Evolutionary conservation across 1,284 basidiomycete genomes (phyloP), one percentile per base, ranked within the genome.

Genomic region (Rhodotorula sp.): DNA sequence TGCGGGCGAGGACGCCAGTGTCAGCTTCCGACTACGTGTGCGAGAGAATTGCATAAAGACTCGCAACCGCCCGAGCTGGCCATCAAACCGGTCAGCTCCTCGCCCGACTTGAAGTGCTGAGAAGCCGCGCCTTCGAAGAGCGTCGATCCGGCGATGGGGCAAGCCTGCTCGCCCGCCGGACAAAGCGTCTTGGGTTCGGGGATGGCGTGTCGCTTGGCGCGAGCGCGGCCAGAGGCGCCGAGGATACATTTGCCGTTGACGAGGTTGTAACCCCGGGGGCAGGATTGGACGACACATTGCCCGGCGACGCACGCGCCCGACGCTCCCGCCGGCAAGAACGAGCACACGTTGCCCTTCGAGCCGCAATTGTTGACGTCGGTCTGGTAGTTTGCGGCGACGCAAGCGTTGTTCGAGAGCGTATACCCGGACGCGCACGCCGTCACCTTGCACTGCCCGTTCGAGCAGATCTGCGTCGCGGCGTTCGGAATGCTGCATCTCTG

Each of bases 31-130:
- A 54, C 3, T 23, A 54, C 23, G 28, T n/a, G n/a, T 15, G 23
- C 12, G 19, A 7, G 47, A 38, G 6, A 31, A 34, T 10, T 3
- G 38, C 38, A 43, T 43, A 10, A 43, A 31, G 38, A 66, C 68
- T 83, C 81, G 78, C 79, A 83, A 26, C 74, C 75, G 5, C 76
- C 76, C 8, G 43, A 43, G 47, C 66, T 49, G 10, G 50, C 49
- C 49, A 63, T 52, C 52, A 68, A 12, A 34, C 52, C 49, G 12
- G 66, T 47, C 48, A 65, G 47, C 31, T 73, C 69, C 10, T 49
- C 59, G 23, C 31, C 49, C 12, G 64, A 31, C 34, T 70, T 62
- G 60, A 72, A 68, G 59, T 70, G 67, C 50, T 69, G 71, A n/a
- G 61, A 49, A 59, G 64, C 49, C 6, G 72, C 72, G 18, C 49